phyloP scores from a whole-genome alignment of 306 rosid species.

The Gynostemma pentaphyllum region DNA sequence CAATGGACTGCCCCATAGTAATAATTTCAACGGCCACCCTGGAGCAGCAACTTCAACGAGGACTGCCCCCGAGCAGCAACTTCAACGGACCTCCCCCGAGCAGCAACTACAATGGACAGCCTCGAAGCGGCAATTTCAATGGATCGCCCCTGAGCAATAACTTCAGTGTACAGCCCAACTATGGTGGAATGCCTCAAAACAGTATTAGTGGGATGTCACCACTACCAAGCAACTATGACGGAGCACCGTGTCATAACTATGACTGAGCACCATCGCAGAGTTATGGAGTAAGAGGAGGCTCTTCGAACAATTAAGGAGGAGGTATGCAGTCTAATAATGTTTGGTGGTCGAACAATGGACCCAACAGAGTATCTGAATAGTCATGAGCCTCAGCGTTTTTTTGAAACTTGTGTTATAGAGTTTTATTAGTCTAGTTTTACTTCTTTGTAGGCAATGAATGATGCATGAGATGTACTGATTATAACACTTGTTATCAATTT shows the following conservation, averaged over 20 bases:
- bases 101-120: neutral
- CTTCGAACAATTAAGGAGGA: slow-evolving; percentile 35
- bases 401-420: neutral
- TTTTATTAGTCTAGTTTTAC: too few relatives aligned
- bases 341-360: slow-evolving; percentile 38
- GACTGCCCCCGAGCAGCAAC: neutral
- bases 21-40: slow-evolving; percentile 9
- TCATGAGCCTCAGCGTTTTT: slow-evolving; percentile 23
- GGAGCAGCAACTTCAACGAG: slow-evolving; percentile 6
- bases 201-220: neutral
- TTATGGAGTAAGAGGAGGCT: neutral
- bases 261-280: neutral
- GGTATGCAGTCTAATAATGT: slow-evolving; percentile 20
- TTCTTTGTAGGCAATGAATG: too few relatives aligned
- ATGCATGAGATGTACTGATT: too few relatives aligned
- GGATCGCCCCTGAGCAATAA: neutral
- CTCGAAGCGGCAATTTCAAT: neutral
- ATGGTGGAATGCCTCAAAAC: too few relatives aligned
- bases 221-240: slow-evolving; percentile 14
- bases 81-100: neutral
- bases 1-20: neutral
- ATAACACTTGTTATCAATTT: too few relatives aligned
- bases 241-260: too few relatives aligned
- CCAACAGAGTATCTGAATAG: slow-evolving; percentile 28
- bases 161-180: too few relatives aligned